These are phyloP conservation scores for Annulohypoxylon bovei DNA, from an alignment of 495 filamentous ascomycete genomes.

Conservation along the genomic window DNA sequence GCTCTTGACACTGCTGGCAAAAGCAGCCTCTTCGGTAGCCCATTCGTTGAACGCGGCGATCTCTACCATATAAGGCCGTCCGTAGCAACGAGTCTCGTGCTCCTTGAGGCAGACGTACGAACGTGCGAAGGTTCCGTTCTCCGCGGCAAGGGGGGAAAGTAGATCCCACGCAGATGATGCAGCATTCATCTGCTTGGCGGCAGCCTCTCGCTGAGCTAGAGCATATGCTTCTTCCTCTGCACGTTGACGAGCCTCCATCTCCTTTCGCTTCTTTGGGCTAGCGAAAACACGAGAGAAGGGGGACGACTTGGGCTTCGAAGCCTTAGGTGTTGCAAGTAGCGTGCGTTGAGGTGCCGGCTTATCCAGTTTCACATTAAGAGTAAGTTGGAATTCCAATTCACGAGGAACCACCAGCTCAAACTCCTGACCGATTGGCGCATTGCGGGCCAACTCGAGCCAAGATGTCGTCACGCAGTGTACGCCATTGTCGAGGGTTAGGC, in stretches of 20 bases:
- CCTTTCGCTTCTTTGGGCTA: constrained; percentile 93
- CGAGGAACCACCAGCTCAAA: constrained; percentile 97
- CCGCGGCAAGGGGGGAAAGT: constrained; percentile 82
- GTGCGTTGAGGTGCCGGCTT: constrained; percentile 69
- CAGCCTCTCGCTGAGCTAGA: constrained; percentile 72
- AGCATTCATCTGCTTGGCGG: constrained; percentile 63
- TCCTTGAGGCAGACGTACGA: constrained; percentile 93
- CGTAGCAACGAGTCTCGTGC: constrained; percentile 85
- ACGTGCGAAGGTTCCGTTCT: constrained; percentile 91
- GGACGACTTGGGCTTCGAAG: constrained; percentile 73
- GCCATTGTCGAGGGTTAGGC: constrained; percentile 94
- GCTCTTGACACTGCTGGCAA: constrained; percentile 83
- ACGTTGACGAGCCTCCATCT: constrained; percentile 82
- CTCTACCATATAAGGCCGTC: constrained; percentile 85
- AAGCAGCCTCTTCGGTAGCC: constrained; percentile 81
- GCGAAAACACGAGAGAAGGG: constrained; percentile 92
- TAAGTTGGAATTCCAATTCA: constrained; percentile 96
- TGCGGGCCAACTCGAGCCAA: constrained; percentile 92
- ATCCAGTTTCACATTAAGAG: constrained; percentile 92
- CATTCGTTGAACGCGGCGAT: constrained; percentile 97
- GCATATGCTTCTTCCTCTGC: constrained; percentile 75
- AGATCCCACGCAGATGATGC: constrained; percentile 84
- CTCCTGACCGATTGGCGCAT: constrained; percentile 95
- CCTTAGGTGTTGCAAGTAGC: constrained; percentile 67
- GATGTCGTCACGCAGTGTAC: constrained; percentile 97